These are phyloP conservation scores for Leccinum subgranulosum DNA, from an alignment of 768 basidiomycete species.

Conservation along the genomic window DNA sequence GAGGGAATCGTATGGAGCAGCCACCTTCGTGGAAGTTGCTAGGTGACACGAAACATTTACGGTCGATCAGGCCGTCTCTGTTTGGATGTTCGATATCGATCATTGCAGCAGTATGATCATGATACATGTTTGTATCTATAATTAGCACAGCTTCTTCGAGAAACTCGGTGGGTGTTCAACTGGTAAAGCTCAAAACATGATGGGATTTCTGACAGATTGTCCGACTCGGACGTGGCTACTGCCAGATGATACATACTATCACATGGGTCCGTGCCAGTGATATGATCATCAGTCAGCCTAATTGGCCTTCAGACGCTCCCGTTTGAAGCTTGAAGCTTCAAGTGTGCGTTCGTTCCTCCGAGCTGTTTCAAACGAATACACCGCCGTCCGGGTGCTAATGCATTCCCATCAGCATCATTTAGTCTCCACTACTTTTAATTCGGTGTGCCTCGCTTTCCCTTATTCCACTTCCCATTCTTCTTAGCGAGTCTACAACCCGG, in stretches of 20 bases:
- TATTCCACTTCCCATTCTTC: conserved; percentile 19
- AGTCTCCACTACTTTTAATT: not conserved
- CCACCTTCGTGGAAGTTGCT: too few species aligned
- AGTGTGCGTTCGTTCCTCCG: not conserved
- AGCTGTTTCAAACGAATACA: not conserved
- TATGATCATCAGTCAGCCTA: not conserved
- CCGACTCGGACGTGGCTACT: not conserved
- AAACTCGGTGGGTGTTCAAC: not conserved
- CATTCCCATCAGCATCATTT: not conserved
- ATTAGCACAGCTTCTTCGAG: not conserved
- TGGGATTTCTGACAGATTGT: not conserved
- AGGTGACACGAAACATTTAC: too few species aligned
- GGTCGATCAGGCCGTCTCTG: not conserved
- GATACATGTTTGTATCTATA: not conserved
- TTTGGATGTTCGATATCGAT: not conserved
- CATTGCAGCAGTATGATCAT: too few species aligned
- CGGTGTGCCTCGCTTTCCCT: not conserved
- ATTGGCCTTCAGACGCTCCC: not conserved
- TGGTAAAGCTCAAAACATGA: not conserved
- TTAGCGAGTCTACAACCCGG: conserved; percentile 27
- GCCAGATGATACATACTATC: not conserved
- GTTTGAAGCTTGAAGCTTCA: not conserved
- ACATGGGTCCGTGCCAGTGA: not conserved
- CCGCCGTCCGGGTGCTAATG: not conserved
- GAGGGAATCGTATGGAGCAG: not conserved